Evolutionary conservation across 345 rosid species (phyloP).

Genomic region (Passiflora organensis): DNA sequence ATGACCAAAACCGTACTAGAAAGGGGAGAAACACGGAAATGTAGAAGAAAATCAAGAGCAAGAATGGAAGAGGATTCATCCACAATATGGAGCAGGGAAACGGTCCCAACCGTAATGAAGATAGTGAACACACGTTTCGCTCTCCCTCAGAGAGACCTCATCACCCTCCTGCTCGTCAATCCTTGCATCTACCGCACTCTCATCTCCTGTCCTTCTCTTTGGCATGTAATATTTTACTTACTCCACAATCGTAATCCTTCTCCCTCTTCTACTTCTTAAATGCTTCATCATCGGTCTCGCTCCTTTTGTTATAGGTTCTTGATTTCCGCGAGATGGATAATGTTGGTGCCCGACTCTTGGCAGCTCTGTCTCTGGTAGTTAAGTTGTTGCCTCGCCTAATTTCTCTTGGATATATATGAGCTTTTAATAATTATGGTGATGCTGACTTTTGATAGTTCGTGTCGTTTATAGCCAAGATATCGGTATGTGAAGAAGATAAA

Average conservation of each 20-base stretch:
- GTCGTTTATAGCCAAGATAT: conserved; percentile 61
- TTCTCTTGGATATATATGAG: not conserved
- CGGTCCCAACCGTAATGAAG: conserved; percentile 60
- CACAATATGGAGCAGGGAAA: conserved; percentile 69
- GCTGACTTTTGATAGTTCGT: not conserved
- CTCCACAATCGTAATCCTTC: no score
- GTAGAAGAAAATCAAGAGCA: conserved; percentile 19
- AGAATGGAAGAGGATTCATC: no score
- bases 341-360: conserved; percentile 66
- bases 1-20: no score
- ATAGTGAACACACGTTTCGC: conserved; percentile 46
- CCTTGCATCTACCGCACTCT: conserved; percentile 67
- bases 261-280: not conserved
- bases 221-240: conserved; percentile 47
- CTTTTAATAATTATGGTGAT: not conserved
- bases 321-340: conserved; percentile 70
- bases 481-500: conserved; percentile 53
- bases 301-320: conserved; percentile 36
- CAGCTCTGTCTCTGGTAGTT: conserved; percentile 73
- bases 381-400: not conserved
- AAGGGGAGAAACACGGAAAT: no score
- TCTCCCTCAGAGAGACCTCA: conserved; percentile 59
- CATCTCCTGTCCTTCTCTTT: conserved; percentile 52
- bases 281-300: conserved; percentile 7
- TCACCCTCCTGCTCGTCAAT: conserved; percentile 67